phyloP scores from a whole-genome alignment of 805 yeast species.

The Ogataea trehaloabstinens region DNA sequence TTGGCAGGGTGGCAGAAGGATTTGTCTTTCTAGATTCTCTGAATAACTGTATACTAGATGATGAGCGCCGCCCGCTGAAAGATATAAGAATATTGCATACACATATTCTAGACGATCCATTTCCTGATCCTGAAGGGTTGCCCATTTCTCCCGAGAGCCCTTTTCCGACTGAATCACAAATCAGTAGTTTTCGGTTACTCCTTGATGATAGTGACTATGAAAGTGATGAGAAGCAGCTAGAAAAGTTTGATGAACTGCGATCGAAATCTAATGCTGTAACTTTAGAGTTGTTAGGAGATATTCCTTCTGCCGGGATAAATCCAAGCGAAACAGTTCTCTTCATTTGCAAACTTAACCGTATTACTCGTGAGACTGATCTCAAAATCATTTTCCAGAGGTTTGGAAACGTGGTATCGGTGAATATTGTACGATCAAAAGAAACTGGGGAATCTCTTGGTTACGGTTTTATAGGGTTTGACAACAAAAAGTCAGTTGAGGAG shows the following conservation, averaged over 20 bases:
- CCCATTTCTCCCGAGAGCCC: constrained; percentile 31
- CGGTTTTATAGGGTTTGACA: constrained; percentile 60
- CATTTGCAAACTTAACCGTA: constrained; percentile 60
- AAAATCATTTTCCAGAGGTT: constrained; percentile 57
- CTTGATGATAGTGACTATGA: constrained; percentile 22
- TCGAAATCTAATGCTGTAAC: constrained; percentile 57
- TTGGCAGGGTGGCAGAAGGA: constrained; percentile 56
- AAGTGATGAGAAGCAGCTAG: constrained; percentile 20
- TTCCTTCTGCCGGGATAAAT: constrained; percentile 53
- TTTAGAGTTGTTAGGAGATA: constrained; percentile 61
- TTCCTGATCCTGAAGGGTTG: constrained; percentile 33
- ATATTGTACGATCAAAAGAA: constrained; percentile 46
- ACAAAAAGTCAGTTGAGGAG: constrained; percentile 49
- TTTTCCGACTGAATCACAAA: constrained; percentile 32
- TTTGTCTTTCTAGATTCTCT: constrained; percentile 44
- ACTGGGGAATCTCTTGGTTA: constrained; percentile 54
- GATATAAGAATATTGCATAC: constrained; percentile 54
- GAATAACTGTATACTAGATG: constrained; percentile 40
- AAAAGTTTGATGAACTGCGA: constrained; percentile 21
- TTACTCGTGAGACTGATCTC: constrained; percentile 58
- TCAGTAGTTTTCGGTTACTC: constrained; percentile 32
- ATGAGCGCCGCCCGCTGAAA: constrained; percentile 38
- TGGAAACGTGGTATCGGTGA: constrained; percentile 52
- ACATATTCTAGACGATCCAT: constrained; percentile 54
- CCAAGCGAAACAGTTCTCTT: constrained; percentile 64